Conservation (phyloP, 1,284 basidiomycete genomes). For the Tylopilus sp. region DNA sequence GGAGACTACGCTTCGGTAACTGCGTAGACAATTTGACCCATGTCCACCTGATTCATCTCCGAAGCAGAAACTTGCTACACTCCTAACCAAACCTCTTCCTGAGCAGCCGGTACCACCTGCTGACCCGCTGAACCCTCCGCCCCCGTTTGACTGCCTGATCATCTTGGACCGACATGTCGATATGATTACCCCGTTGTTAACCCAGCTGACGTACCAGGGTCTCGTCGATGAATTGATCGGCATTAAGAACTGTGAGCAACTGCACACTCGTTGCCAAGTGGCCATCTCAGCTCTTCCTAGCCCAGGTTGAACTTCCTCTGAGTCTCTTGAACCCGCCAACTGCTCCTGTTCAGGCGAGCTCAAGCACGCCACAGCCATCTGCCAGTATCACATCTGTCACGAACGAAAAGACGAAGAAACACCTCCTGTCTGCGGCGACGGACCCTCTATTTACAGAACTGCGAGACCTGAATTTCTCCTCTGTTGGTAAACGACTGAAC, state of each 20-base stretch:
- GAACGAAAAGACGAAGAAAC: conserved; percentile 83
- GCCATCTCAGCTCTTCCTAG: conserved; percentile 40
- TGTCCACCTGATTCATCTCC: conserved; percentile 9
- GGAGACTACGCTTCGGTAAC: conserved; percentile 85
- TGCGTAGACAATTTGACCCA: conserved; percentile 6
- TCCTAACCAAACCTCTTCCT: conserved; percentile 62
- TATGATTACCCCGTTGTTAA: conserved; percentile 93
- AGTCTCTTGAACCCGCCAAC: conserved; percentile 63
- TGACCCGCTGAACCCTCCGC: conserved; percentile 38
- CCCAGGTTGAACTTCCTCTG: conserved; percentile 87
- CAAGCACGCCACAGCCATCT: conserved; percentile 42
- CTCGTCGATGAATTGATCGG: conserved; percentile 94
- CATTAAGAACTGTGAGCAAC: conserved; percentile 76
- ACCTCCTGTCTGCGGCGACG: conserved; percentile 70
- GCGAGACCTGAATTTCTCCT: conserved; percentile 90
- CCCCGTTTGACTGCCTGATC: conserved; percentile 82
- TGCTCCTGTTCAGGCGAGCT: conserved; percentile 36
- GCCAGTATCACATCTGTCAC: conserved; percentile 48
- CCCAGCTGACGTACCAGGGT: conserved; percentile 96
- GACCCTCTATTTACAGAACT: conserved; percentile 86
- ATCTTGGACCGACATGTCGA: conserved; percentile 92
- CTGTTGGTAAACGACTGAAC: conserved; percentile 84
- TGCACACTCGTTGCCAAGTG: conserved; percentile 2
- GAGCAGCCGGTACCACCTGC: conserved; percentile 35
- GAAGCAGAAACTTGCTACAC: conserved; percentile 67